These are phyloP conservation scores for Pseudophaeomoniella oleicola DNA, from an alignment of 2,329 filamentous ascomycete genomes.

Conservation along the genomic window DNA sequence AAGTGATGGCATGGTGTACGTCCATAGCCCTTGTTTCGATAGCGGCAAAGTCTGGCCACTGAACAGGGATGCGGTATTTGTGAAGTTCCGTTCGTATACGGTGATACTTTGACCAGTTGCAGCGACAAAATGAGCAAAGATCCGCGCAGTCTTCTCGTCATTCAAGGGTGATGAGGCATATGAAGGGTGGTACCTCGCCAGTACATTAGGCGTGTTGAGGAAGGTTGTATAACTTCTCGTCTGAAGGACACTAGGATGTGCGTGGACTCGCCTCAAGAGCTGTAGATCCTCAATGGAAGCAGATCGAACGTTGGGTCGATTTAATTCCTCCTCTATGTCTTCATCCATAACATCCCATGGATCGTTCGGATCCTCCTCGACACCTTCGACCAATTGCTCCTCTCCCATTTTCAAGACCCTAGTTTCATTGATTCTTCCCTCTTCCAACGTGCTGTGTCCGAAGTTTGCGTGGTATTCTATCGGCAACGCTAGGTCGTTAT, in stretches of 20 bases:
- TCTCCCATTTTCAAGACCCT: conserved; percentile 8
- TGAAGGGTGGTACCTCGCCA: conserved; percentile 54
- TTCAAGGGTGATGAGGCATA: conserved; percentile 57
- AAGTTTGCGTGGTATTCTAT: neutral
- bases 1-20: conserved; percentile 67
- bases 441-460: neutral
- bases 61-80: conserved; percentile 55
- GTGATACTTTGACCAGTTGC: conserved; percentile 78
- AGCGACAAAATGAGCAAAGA: conserved; percentile 86
- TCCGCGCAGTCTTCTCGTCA: conserved; percentile 62
- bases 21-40: conserved; percentile 46
- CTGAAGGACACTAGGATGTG: conserved; percentile 30
- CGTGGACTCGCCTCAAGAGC: conserved; percentile 22
- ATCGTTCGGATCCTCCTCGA: conserved; percentile 44
- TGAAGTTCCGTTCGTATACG: conserved; percentile 69
- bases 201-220: conserved; percentile 30
- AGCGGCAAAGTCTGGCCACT: conserved; percentile 45
- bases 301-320: conserved; percentile 22
- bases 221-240: conserved; percentile 34
- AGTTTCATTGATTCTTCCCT: conserved; percentile 1
- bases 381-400: conserved; percentile 22
- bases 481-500: neutral
- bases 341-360: conserved; percentile 46
- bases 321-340: conserved; percentile 21
- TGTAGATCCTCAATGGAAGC: conserved; percentile 9